Base-by-base conservation (phyloP, 176 grass and related monocot species). In the Cenchrus fungigraminus region DNA sequence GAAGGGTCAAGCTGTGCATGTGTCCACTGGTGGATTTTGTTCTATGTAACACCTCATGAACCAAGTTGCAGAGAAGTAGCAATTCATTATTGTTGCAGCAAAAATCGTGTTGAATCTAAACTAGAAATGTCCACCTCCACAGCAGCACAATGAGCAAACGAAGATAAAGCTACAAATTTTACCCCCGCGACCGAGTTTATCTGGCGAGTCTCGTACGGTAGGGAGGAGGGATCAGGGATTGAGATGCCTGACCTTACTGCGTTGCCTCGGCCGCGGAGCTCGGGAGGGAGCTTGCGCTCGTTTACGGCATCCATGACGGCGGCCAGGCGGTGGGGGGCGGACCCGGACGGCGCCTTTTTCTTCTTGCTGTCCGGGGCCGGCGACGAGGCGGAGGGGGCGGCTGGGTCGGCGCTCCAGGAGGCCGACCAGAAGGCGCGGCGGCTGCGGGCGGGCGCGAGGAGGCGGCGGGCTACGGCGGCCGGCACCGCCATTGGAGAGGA, bases 221-320 rank as follows among this genome's bases (percentile, higher is more conserved):
- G 4, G 9, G 56, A 16, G 2, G n/a, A 59, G 9, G 53, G 46
- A 56, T 2, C 45, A 13, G 51, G 47, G 34, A 22, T 1, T 3
- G 12, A 65, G 53, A 52, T 6, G 12, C 14, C 72, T 5, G 46
- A 94, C 95, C 95, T 93, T 68, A 95, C 74, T 7, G 90, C 92
- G 85, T 95, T 97, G 16, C 83, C 64, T 58, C 88, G 64, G 4
- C 84, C 88, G 4, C 88, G 92, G 31, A 97, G 90, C 74, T 97
- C 87, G 12, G 92, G 85, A 40, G 92, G 90, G 12, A 97, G 90
- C 87, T 91, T 95, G 53, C 90, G 90, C 19, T 97, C 90, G 79
- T 92, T 91, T 78, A 95, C 82, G 84, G 88, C 92, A 40, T 97
- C 92, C 37, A 86, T 81, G n/a, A 91, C 95, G 12, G 91, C 46